Evolutionary conservation across 2,329 filamentous ascomycete species (phyloP).

Genomic region (Neofusicoccum umdonicola): DNA sequence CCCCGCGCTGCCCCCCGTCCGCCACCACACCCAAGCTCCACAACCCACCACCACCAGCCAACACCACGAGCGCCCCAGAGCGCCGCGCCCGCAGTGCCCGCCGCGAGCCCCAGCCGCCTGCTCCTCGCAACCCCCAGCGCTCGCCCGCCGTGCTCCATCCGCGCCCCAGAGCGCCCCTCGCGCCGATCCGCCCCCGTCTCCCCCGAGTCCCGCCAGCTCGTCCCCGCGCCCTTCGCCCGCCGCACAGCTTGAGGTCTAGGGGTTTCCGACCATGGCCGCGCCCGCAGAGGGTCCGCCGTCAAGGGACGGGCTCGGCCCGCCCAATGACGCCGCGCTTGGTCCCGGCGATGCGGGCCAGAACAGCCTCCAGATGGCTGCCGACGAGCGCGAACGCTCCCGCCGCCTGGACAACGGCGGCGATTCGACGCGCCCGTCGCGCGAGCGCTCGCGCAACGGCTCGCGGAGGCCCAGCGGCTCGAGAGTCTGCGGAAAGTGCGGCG

Average conservation of each 20-base stretch:
- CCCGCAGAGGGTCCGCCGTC: slow-evolving; percentile 18
- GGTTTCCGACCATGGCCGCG: slow-evolving; percentile 14
- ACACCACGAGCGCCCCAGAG: not conserved
- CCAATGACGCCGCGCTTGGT: not conserved
- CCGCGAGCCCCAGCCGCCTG: not conserved
- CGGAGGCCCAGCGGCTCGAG: slow-evolving; percentile 37
- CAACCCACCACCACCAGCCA: not conserved
- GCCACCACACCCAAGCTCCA: not conserved
- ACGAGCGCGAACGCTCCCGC: slow-evolving; percentile 21
- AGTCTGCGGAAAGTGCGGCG: slow-evolving; percentile 77
- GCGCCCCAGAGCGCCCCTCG: not conserved
- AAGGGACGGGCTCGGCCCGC: slow-evolving; percentile 11
- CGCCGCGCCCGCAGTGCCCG: not conserved
- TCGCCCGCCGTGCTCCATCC: not conserved
- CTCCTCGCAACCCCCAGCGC: not conserved
- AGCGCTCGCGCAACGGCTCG: slow-evolving; percentile 32
- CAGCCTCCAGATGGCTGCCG: slow-evolving; percentile 5
- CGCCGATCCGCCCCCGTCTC: not conserved
- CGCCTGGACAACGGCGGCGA: slow-evolving; percentile 28
- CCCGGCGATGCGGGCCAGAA: slow-evolving; percentile 8
- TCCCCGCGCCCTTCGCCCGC: not conserved
- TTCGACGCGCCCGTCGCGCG: slow-evolving; percentile 26
- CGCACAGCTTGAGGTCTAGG: not conserved
- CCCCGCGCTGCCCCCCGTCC: slow-evolving; percentile 4
- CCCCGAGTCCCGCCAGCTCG: not conserved